phyloP scores from a whole-genome alignment of 176 grass and related monocot species.

The Sorghum bicolor region Sorghum_bicolor_NCBIv3 NC_012879.2:4659501-4660000 shows the following conservation, averaged over 20 bases:
- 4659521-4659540: constrained; percentile 93
- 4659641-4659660: constrained; percentile 83
- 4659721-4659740: constrained; percentile 30
- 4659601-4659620: constrained; percentile 88
- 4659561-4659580: constrained; percentile 72
- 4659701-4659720: constrained; percentile 98
- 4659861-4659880: background rate
- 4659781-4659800: background rate
- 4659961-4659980: background rate
- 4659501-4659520: constrained; percentile 97
- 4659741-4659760: constrained; percentile 12
- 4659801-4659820: background rate
- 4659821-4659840: background rate
- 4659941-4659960: background rate
- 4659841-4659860: background rate
- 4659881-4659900: background rate
- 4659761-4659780: background rate
- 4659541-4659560: constrained; percentile 89
- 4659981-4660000: background rate
- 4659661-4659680: constrained; percentile 87
- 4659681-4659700: constrained; percentile 97
- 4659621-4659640: constrained; percentile 86
- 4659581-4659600: constrained; percentile 82
- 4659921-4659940: background rate
- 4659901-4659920: background rate